Conservation (phyloP, 2,329 filamentous ascomycete species). For the Aspergillus sp. region DNA sequence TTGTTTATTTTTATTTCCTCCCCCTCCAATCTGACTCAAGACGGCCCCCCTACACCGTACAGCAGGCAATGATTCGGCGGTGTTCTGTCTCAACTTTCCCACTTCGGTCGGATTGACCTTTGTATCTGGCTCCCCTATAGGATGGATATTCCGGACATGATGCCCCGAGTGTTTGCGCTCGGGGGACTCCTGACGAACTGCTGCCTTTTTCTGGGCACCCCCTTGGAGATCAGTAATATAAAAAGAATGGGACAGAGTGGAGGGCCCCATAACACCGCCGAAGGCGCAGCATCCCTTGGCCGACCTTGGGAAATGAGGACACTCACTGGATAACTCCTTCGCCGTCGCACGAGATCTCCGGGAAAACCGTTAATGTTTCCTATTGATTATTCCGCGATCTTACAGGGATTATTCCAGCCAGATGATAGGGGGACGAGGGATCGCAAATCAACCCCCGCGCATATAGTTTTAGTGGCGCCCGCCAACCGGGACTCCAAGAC, state of each 20-base stretch:
- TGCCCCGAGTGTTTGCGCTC: conserved; percentile 1
- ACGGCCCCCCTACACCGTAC: not conserved
- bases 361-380: not conserved
- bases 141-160: not conserved
- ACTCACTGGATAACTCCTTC: conserved; percentile 1
- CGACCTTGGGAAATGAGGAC: conserved; percentile 7
- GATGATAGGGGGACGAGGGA: conserved; percentile 8
- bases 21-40: not conserved
- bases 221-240: conserved; percentile 11
- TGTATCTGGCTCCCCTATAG: not conserved
- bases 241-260: conserved; percentile 6
- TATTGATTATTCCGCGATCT: conserved; percentile 9
- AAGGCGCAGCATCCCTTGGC: conserved; percentile 19
- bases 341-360: conserved; percentile 8
- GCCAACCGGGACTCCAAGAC: conserved; percentile 3
- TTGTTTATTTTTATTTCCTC: not conserved
- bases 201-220: not conserved
- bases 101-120: not conserved
- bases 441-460: conserved; percentile 1
- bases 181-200: conserved; percentile 9
- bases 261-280: conserved; percentile 4
- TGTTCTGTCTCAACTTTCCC: not conserved
- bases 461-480: conserved; percentile 10
- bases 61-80: not conserved
- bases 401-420: conserved; percentile 2